A percentile compares a stretch with the other conserved stretches of the same genome.
Evolutionary conservation across 108 stramenopile genomes (phyloP).

Genomic region (Seminavis robusta): DNA sequence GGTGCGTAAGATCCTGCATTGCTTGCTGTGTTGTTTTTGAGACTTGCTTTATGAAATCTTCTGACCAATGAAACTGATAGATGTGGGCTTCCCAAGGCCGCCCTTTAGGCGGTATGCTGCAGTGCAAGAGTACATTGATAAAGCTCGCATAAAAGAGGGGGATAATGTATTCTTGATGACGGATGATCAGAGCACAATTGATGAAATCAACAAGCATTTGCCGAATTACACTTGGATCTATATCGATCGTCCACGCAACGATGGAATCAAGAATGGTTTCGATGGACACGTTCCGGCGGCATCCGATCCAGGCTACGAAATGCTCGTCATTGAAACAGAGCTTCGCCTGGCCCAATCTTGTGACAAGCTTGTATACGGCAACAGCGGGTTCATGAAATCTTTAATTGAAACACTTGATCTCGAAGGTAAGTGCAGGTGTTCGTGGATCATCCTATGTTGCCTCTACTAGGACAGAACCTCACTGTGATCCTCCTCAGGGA

Average conservation of each 20-base stretch:
- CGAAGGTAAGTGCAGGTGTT: no score
- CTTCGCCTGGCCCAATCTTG: neutral
- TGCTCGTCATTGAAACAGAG: slow-evolving; percentile 11
- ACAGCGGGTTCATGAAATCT: neutral
- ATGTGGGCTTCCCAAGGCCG: no score
- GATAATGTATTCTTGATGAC: slow-evolving; percentile 25
- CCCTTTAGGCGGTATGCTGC: neutral
- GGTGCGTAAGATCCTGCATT: no score
- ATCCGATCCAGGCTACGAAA: slow-evolving; percentile 16
- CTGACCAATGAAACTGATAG: no score
- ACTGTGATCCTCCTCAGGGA: no score
- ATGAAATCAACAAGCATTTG: slow-evolving; percentile 9
- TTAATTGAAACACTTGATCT: neutral
- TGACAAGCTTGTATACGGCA: slow-evolving; percentile 10
- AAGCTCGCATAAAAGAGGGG: neutral
- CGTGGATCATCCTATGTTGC: no score
- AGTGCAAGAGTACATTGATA: slow-evolving; percentile 11
- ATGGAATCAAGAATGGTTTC: slow-evolving; percentile 10
- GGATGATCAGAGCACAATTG: slow-evolving; percentile 26
- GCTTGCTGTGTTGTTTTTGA: no score
- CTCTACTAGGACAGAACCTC: no score
- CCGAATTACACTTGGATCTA: slow-evolving; percentile 22
- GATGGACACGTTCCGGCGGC: slow-evolving; percentile 18
- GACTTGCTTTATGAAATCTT: no score
- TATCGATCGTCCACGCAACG: slow-evolving; percentile 17